phyloP scores from a whole-genome alignment of 2,329 filamentous ascomycete species.

The Zopfia rhizophila region DNA sequence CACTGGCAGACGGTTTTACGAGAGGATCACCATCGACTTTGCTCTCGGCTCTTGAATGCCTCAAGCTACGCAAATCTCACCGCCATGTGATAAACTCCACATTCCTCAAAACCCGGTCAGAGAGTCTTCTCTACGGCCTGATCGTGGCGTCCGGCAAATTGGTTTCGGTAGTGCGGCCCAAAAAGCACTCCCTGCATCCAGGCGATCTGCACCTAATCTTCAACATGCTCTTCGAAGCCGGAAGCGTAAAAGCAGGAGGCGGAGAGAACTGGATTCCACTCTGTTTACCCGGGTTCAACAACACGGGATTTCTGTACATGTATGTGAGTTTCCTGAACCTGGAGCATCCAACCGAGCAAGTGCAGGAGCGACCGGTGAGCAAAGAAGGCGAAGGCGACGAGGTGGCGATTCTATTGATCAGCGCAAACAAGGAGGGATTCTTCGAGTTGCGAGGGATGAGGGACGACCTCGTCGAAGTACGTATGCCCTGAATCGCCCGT shows the following conservation, averaged over 20 bases:
- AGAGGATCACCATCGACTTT: constrained; percentile 89
- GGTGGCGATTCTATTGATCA: constrained; percentile 92
- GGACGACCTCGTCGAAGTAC: constrained; percentile 67
- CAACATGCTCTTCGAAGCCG: constrained; percentile 98
- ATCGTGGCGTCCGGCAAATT: constrained; percentile 92
- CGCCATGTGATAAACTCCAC: constrained; percentile 86
- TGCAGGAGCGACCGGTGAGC: constrained; percentile 52
- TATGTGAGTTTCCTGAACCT: constrained; percentile 94
- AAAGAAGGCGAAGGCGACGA: constrained; percentile 67
- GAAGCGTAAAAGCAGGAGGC: constrained; percentile 88
- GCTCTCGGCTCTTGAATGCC: constrained; percentile 88
- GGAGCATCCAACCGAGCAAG: constrained; percentile 57
- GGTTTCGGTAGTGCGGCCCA: constrained; percentile 93
- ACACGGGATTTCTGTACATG: constrained; percentile 96
- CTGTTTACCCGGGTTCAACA: constrained; percentile 97
- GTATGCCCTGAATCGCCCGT: constrained; percentile 23
- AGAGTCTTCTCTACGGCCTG: constrained; percentile 87
- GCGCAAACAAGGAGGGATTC: constrained; percentile 91
- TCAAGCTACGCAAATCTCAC: constrained; percentile 91
- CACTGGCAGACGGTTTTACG: constrained; percentile 93
- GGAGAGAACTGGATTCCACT: constrained; percentile 98
- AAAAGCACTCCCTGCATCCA: constrained; percentile 93
- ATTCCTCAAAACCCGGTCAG: constrained; percentile 79
- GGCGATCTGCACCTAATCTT: constrained; percentile 96
- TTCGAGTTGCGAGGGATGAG: constrained; percentile 83